Base-by-base conservation (phyloP, 2,329 filamentous ascomycete species). In the Fusarium albidum region DNA sequence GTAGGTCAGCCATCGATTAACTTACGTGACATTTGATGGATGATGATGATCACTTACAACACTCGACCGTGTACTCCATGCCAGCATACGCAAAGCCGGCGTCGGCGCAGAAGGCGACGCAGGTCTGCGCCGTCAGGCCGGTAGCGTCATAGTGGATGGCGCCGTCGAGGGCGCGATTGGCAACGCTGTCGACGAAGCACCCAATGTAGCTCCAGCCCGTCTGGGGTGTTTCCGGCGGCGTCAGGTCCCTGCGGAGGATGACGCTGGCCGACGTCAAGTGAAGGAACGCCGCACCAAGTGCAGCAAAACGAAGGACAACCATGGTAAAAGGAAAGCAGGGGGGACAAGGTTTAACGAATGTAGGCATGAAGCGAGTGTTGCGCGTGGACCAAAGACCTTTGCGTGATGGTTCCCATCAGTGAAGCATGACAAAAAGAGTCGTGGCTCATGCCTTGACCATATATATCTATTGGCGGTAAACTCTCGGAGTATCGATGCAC, bases 31-130 rank as follows among this genome's bases (percentile, higher is more conserved):
- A 10, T 31, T 9, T 46, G 10, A 34, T 9, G 12, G 25, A 49
- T 39, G 12, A 13, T 9, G 8, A 15, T 25, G 14, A n/a, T 52
- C 9, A 61, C 63, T 66, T 57, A 66, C 76, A 84, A 67, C 82
- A 84, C 63, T 84, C 77, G 13, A 68, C 68, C 9, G 67, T 69
- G 57, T 78, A 82, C 64, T 84, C 79, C 7, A 81, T 69, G 6
- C 81, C 81, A 5, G 80, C 79, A 41, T 79, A 75, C 2, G 64
- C 60, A 61, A 71, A 79, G 12, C 75, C 74, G 4, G 70, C 68
- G 21, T 51, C 61, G 4, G 72, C 68, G 64, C 82, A 85, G 66
- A 79, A 77, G 10, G 71, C 68, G 46, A 81, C 73, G 61, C 82
- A 84, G 10, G 70, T 75, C 54, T 73, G 73, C 59, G 71, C 74